Evolutionary conservation across 2,329 filamentous ascomycete genomes (phyloP), one percentile per base, ranked within the genome.

Genomic region (Leptodontidium sp.): DNA sequence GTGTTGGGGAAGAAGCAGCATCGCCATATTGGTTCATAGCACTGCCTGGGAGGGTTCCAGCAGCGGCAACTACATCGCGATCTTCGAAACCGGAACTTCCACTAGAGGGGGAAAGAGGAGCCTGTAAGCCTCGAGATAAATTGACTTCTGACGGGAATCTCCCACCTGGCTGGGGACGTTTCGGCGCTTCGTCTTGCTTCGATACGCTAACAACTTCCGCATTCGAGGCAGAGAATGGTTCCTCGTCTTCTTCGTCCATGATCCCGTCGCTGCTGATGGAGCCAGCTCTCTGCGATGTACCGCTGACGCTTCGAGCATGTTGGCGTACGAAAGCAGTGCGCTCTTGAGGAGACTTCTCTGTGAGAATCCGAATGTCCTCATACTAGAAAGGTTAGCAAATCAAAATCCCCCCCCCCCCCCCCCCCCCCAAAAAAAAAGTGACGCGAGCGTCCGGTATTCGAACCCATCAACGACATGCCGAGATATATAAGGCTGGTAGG

Each of bases 61-160:
- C 85, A 55, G 88, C 85, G 61, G 87, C 86, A 66, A 87, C 88
- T 75, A 88, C 80, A 77, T 89, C 87, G 78, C 85, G 84, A 77
- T 90, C 89, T 74, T 80, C 74, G 69, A 82, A 82, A 72, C 86
- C 89, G 75, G 92, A 94, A 80, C 90, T 93, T 81, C 90, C 89
- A 85, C 93, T 97, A 85, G 92, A 93, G 70, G 92, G 91, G 78
- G 92, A 93, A 79, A 90, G 84, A 78, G 91, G 88, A 78, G 88
- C 90, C 82, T 94, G 91, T 89, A 93, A 90, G 85, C 92, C 90
- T 84, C 93, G 90, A 71, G 64, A 66, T 32, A 68, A 63, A 50
- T 86, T 84, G 76, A 98, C 85, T 85, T 98, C 94, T 82, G 93
- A 97, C 82, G 95, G 95, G 84, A 99, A 99, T 81, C 94, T 90